phyloP scores from a whole-genome alignment of 306 rosid genomes.

The Dryas drummondii region DNA sequence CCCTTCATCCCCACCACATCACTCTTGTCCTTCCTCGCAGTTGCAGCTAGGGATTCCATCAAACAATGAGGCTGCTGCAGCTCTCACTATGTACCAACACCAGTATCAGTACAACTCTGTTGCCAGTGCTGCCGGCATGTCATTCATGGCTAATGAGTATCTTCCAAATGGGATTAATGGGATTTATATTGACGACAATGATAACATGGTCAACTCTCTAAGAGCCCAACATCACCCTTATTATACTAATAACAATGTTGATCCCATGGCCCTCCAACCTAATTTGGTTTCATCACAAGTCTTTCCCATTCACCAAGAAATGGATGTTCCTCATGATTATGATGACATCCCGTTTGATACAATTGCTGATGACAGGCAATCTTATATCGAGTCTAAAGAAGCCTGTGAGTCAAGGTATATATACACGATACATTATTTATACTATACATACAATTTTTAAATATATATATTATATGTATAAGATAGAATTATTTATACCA shows the following conservation, averaged over 20 bases:
- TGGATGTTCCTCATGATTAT: slow-evolving; percentile 24
- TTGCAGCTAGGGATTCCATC: slow-evolving; percentile 15
- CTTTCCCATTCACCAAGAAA: slow-evolving; percentile 24
- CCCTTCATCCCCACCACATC: neutral
- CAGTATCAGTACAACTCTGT: slow-evolving; percentile 7
- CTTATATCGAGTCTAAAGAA: slow-evolving; percentile 32
- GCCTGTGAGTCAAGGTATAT: slow-evolving; percentile 41
- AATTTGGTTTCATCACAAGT: slow-evolving; percentile 9
- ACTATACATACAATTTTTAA: too few species aligned
- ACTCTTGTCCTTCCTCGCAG: slow-evolving; percentile 1
- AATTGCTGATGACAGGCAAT: slow-evolving; percentile 34
- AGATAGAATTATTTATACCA: too few species aligned
- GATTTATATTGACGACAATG: slow-evolving; percentile 15
- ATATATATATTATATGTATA: too few species aligned
- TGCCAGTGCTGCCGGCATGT: neutral
- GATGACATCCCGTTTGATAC: slow-evolving; percentile 39
- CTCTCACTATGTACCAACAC: slow-evolving; percentile 7
- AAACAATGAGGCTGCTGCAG: neutral
- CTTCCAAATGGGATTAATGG: slow-evolving; percentile 12
- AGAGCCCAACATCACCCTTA: slow-evolving; percentile 15
- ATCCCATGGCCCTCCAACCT: slow-evolving; percentile 15
- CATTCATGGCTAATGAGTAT: neutral
- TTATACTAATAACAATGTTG: slow-evolving; percentile 17
- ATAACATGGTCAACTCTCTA: slow-evolving; percentile 15
- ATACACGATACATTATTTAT: neutral